phyloP scores from a whole-genome alignment of 148 eudicot genomes.

The Rhododendron williamsianum region DNA sequence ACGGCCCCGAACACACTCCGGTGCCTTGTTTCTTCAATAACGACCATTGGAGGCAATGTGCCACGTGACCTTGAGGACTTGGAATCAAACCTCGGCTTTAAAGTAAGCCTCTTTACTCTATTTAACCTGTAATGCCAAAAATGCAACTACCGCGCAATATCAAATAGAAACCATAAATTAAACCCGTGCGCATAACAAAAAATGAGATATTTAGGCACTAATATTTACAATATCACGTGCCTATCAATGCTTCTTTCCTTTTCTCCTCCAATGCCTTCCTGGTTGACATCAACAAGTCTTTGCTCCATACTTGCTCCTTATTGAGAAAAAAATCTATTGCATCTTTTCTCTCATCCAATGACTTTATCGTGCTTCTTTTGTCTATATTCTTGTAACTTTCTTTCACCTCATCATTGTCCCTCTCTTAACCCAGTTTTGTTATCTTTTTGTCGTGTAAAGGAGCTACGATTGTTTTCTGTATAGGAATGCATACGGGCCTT shows the following conservation, averaged over 20 bases:
- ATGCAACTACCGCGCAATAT: too few species aligned
- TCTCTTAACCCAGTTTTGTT: not conserved
- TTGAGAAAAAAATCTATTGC: not conserved
- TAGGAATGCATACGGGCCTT: slow-evolving; percentile 66
- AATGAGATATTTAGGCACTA: too few species aligned
- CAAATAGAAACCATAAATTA: too few species aligned
- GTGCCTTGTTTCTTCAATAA: too few species aligned
- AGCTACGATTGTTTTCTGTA: not conserved
- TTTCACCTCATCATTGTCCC: not conserved
- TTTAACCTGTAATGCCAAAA: too few species aligned
- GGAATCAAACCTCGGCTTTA: too few species aligned
- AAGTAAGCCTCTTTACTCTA: too few species aligned
- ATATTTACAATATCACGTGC: too few species aligned
- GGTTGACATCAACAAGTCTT: not conserved
- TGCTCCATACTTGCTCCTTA: not conserved
- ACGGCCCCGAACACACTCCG: too few species aligned
- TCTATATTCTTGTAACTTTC: not conserved
- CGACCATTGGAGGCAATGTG: too few species aligned
- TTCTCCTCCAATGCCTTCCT: not conserved
- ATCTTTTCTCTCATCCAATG: not conserved
- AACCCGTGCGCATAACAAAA: too few species aligned
- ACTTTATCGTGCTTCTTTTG: not conserved
- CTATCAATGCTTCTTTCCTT: not conserved
- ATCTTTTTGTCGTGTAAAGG: not conserved
- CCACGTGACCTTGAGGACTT: too few species aligned